Base-by-base conservation (phyloP, 1,139 yeast species). In the Hansenula lynferdii region DNA sequence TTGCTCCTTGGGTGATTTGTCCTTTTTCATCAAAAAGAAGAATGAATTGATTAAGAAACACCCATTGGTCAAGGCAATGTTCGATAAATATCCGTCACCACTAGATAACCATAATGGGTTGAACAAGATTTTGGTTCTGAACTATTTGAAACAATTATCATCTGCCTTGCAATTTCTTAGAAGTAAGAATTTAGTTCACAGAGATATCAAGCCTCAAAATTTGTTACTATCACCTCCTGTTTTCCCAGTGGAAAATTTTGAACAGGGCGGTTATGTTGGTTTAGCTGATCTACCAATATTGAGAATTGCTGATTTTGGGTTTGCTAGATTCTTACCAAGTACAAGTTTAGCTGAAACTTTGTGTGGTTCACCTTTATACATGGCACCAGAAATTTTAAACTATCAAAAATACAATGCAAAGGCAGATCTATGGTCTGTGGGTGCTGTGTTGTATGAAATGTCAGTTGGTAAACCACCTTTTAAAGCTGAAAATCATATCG, bases 391-490 rank as follows among this genome's bases (percentile, higher is more conserved):
- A 61, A 94, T 92, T 36, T 70, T 92, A 52, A 72, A 95, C 46
- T 89, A 87, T 58, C 97, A 94, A 58, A 92, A 89, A 61, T 92
- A 92, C 63, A 89, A 90, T 53, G 98, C 97, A 5, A 90, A 89
- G 58, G 97, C 97, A 1, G 98, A 92, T 59, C 66, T 92, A 47
- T 92, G 98, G 98, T 87, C 97, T 2, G 96, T 92, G 6, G 98
- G 98, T 5, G 95, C 97, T 0, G 97, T 92, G 0, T 65, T 89
- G 14, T 92, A 83, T 60, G 98, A 92, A 61, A 89, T 92, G 96
- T 75, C 87, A 12, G 90, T 85, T 23, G 97, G 98, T 8, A 83
- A 76, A 57, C 97, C 98, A 2, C 98, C 98, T 1, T 92, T 90
- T 60, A 79, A 84, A 47, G 98, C 98, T 4, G 79, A 84, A 6